Evolutionary conservation across 768 basidiomycete species (phyloP).

Genomic region (Tulasnella sp.): DNA sequence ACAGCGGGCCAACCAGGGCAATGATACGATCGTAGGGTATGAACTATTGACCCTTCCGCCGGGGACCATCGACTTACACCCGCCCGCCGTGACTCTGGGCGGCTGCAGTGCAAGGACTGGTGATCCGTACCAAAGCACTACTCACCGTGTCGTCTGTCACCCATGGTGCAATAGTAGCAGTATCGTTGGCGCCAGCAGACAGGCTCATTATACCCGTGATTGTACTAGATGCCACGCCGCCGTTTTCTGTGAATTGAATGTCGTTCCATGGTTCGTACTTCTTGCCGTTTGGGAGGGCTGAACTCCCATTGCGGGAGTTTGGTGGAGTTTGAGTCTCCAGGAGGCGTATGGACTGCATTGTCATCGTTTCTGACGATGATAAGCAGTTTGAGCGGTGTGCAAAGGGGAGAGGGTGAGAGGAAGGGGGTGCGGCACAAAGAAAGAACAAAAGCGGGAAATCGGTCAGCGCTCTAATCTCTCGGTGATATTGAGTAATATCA

Average conservation of each 20-base stretch:
- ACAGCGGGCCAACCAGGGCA: neutral
- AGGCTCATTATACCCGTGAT: neutral
- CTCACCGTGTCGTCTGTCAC: slow-evolving; percentile 1
- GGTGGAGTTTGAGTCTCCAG: neutral
- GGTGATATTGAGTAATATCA: too few species aligned
- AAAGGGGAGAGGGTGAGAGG: too few species aligned
- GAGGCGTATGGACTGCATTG: neutral
- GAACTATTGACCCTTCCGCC: neutral
- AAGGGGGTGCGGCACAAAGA: too few species aligned
- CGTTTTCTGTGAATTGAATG: slow-evolving; percentile 7
- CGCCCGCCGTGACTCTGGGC: too few species aligned
- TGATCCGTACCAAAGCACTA: too few species aligned
- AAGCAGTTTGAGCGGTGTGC: too few species aligned
- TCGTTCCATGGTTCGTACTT: slow-evolving; percentile 13
- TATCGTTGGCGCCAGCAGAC: neutral
- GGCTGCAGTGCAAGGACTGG: too few species aligned
- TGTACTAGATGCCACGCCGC: neutral
- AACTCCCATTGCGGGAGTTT: neutral
- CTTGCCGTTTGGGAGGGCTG: neutral
- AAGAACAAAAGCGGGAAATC: too few species aligned
- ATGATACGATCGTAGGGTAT: neutral
- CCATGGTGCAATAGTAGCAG: slow-evolving; percentile 14
- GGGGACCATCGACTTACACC: too few species aligned
- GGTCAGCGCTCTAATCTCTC: too few species aligned
- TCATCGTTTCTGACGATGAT: too few species aligned